Evolutionary conservation across 805 yeast species (phyloP), one percentile per base, ranked within the genome.

Genomic region (Huiozyma sinensis): DNA sequence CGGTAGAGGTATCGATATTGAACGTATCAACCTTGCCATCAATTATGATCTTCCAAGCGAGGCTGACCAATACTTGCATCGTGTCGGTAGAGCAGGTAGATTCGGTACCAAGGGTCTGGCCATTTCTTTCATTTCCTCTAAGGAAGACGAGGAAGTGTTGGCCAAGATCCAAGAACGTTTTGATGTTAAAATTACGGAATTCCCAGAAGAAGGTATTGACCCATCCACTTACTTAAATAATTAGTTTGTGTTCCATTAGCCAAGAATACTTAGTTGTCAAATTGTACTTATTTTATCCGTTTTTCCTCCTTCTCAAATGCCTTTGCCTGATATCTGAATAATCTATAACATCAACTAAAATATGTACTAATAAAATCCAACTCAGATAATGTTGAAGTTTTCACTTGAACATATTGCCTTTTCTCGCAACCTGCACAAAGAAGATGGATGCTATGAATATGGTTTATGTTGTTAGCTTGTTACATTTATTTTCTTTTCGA

Each of bases 61-160:
- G 72, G 95, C 97, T 52, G 97, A 90, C 69, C 97, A 92, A 70
- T 90, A 92, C 70, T 78, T 90, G 65, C 98, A 90, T 75, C 87
- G 98, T 74, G 98, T 90, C 51, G 98, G 98, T 64, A 88, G 98
- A 79, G 98, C 98, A 55, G 98, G 98, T 71, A 89, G 98, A 77
- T 90, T 90, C 60, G 98, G 98, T 74, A 90, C 98, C 64, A 90
- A 90, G 73, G 98, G 98, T 72, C 79, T 92, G 58, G 95, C 97
- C 43, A 76, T 92, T 47, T 86, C 96, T 36, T 85, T 90, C 53
- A 92, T 92, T 44, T 74, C 92, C 37, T 74, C 81, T 47, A 83
- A 79, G 58, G 90, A 81, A 51, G 98, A 92, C 63, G 88, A 87
- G 68, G 86, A 82, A 69, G 84, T 89, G 37, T 75, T 92, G 66